These are phyloP conservation scores for Euphrasia confusa DNA, from an alignment of 257 asterid genomes.

Conservation along the genomic window DNA sequence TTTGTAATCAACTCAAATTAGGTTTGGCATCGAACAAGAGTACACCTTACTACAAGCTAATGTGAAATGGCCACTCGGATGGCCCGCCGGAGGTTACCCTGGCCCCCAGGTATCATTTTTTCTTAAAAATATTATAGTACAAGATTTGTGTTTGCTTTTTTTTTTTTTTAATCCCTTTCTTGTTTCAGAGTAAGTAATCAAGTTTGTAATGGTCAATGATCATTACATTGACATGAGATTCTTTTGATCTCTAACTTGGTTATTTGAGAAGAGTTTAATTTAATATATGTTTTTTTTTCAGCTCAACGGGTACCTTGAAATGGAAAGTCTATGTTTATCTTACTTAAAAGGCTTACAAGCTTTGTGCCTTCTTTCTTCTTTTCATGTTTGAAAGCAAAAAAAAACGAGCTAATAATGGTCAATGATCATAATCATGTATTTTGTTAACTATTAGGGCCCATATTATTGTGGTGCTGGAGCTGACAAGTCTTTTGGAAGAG, in stretches of 20 bases:
- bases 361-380: not conserved
- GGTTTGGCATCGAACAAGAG: conserved; percentile 96
- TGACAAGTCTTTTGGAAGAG: conserved; percentile 93
- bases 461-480: conserved; percentile 95
- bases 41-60: conserved; percentile 75
- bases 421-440: not conserved
- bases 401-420: not conserved
- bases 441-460: conserved; percentile 63
- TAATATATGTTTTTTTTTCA: too few relatives aligned
- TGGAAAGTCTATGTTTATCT: not conserved
- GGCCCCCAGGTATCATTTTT: conserved; percentile 80
- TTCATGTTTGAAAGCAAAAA: not conserved
- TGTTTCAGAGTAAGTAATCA: too few relatives aligned
- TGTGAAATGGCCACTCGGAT: conserved; percentile 93
- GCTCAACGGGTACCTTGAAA: too few relatives aligned
- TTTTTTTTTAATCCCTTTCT: too few relatives aligned
- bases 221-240: too few relatives aligned
- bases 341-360: not conserved
- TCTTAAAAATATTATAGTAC: not conserved
- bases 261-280: too few relatives aligned
- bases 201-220: too few relatives aligned
- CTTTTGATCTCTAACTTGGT: too few relatives aligned
- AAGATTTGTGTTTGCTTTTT: too few relatives aligned
- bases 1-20: conserved; percentile 27
- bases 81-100: conserved; percentile 97